phyloP scores from a whole-genome alignment of 2,329 filamentous ascomycete species.

The Pseudonectria foliicola region DNA sequence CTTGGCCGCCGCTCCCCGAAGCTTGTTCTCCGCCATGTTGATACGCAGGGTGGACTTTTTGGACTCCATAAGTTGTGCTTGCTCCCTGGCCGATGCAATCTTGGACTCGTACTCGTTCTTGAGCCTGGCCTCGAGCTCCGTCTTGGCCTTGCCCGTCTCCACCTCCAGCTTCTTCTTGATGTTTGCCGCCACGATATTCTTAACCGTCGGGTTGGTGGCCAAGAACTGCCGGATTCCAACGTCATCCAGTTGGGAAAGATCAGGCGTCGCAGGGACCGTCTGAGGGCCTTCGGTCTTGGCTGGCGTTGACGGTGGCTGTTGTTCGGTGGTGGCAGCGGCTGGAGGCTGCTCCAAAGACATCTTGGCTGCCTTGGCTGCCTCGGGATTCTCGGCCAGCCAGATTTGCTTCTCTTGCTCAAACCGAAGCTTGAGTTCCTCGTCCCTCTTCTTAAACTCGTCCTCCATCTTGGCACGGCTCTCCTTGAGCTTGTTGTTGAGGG shows the following conservation, averaged over 20 bases:
- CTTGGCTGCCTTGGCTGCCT: conserved; percentile 13
- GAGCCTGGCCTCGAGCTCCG: conserved; percentile 41
- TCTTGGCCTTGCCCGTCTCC: conserved; percentile 54
- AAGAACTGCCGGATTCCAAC: conserved; percentile 51
- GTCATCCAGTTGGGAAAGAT: conserved; percentile 46
- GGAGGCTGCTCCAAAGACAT: conserved; percentile 15
- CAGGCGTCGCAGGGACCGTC: conserved; percentile 31
- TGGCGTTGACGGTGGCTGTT: conserved; percentile 29
- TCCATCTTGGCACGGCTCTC: conserved; percentile 52
- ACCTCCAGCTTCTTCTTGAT: conserved; percentile 64
- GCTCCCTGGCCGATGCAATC: conserved; percentile 46
- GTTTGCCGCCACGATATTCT: conserved; percentile 52
- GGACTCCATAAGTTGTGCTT: conserved; percentile 63
- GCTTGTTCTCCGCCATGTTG: conserved; percentile 70
- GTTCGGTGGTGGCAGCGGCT: conserved; percentile 12
- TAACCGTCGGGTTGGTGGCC: conserved; percentile 48
- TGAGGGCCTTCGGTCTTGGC: conserved; percentile 28
- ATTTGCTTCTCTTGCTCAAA: conserved; percentile 59
- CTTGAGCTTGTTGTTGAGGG: conserved; percentile 61
- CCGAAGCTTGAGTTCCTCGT: conserved; percentile 44
- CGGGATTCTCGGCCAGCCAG: conserved; percentile 47
- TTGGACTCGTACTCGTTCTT: conserved; percentile 50
- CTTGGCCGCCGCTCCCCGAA: conserved; percentile 59
- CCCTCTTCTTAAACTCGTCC: conserved; percentile 47
- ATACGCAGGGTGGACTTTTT: conserved; percentile 70